Conservation (phyloP, 306 rosid genomes). For the Castanea mollissima region DNA sequence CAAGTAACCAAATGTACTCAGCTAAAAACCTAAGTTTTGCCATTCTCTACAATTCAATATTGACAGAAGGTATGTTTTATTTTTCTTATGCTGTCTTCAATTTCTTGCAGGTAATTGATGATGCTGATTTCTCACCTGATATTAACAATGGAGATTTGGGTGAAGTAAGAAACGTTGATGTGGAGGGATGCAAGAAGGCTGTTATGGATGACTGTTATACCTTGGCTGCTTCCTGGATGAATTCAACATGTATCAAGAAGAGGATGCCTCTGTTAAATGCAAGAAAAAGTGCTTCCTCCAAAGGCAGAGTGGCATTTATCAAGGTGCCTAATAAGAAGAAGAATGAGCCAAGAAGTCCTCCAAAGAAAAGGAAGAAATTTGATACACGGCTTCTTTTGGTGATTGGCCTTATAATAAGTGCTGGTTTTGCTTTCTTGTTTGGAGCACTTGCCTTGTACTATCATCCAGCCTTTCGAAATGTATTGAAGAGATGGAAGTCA, state of each 20-base stretch:
- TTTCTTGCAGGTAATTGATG: neutral
- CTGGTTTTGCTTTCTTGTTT: conserved; percentile 28
- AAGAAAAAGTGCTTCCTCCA: conserved; percentile 32
- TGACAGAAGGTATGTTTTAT: no score
- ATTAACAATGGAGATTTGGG: neutral
- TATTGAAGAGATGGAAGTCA: conserved; percentile 12
- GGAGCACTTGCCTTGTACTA: conserved; percentile 32
- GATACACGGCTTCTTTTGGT: conserved; percentile 13
- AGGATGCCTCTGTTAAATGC: conserved; percentile 33
- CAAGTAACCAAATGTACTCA: no score
- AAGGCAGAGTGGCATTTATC: conserved; percentile 22
- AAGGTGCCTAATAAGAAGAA: conserved; percentile 4
- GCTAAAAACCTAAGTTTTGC: no score
- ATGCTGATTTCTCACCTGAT: conserved; percentile 27
- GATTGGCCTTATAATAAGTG: conserved; percentile 24
- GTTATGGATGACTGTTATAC: conserved; percentile 28
- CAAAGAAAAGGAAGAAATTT: conserved; percentile 6
- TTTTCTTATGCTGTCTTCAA: no score
- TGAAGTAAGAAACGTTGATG: neutral
- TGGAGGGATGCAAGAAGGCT: conserved; percentile 30
- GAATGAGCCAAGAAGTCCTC: neutral
- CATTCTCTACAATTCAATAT: no score
- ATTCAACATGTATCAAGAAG: conserved; percentile 23
- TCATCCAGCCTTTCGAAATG: conserved; percentile 24
- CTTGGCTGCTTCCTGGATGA: conserved; percentile 26